Conservation (phyloP, 495 filamentous ascomycete species). For the Penicillium parvum region DNA sequence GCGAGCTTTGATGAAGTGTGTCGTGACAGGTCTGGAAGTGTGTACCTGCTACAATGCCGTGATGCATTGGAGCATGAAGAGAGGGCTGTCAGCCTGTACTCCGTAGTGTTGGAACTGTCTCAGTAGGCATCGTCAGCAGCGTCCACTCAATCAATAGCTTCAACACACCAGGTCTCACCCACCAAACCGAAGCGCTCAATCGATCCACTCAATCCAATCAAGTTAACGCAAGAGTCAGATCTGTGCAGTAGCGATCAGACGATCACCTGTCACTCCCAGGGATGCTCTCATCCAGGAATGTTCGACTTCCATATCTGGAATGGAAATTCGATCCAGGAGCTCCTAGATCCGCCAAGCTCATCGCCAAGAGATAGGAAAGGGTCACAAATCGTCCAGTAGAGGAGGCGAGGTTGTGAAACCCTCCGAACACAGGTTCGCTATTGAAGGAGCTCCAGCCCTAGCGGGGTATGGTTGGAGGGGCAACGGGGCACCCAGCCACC, state of each 20-base stretch:
- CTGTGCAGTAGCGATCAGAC: background rate
- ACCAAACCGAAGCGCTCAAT: background rate
- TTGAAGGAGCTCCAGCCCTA: conserved; percentile 15
- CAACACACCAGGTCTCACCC: background rate
- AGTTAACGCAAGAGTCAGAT: background rate
- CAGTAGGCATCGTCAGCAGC: background rate
- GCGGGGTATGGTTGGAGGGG: conserved; percentile 12
- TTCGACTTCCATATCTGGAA: background rate
- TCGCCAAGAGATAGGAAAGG: background rate
- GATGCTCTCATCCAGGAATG: background rate
- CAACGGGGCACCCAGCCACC: conserved; percentile 17
- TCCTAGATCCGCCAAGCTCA: background rate
- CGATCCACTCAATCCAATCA: background rate
- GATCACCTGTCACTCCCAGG: background rate
- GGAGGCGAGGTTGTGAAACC: conserved; percentile 6
- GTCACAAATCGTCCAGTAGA: background rate
- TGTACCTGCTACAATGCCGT: too few species aligned
- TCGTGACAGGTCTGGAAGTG: too few species aligned
- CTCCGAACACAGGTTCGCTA: background rate
- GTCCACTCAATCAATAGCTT: background rate
- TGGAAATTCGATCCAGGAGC: background rate
- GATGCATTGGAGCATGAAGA: too few species aligned
- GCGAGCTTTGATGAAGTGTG: too few species aligned
- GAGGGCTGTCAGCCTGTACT: too few species aligned
- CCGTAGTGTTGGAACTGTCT: too few species aligned